A percentile compares a stretch with the other conserved stretches of the same genome.
Evolutionary conservation across 345 rosid genomes (phyloP).

Genomic region (Gynandropsis gynandra): DNA sequence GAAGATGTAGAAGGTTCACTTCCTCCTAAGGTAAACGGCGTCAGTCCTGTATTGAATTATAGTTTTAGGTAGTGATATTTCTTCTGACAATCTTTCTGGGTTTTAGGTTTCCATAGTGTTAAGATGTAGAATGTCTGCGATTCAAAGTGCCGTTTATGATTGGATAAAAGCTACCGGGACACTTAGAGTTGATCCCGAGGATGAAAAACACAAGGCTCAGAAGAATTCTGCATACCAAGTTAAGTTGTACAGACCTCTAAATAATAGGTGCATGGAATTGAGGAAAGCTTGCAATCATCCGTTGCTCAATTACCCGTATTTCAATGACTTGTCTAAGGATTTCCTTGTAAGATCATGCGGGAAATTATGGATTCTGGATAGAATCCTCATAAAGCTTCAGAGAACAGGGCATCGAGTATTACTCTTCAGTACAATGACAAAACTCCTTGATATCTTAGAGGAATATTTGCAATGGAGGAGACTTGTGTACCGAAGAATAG

Average conservation of each 20-base stretch:
- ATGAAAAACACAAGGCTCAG: slow-evolving; percentile 65
- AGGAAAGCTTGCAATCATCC: slow-evolving; percentile 97
- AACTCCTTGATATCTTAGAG: slow-evolving; percentile 94
- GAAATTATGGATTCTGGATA: slow-evolving; percentile 90
- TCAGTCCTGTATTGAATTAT: slow-evolving; percentile 10
- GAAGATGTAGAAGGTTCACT: slow-evolving; percentile 99
- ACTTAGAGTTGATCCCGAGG: slow-evolving; percentile 93
- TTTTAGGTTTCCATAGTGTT: slow-evolving; percentile 88
- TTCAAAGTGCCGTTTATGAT: slow-evolving; percentile 96
- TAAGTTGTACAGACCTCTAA: slow-evolving; percentile 61
- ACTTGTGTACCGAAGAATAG: slow-evolving; percentile 87
- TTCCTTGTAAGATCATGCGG: slow-evolving; percentile 95
- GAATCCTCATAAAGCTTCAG: slow-evolving; percentile 89
- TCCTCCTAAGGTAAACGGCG: slow-evolving; percentile 83
- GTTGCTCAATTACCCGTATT: slow-evolving; percentile 92
- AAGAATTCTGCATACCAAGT: slow-evolving; percentile 78
- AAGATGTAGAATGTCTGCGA: slow-evolving; percentile 93
- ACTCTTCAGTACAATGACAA: slow-evolving; percentile 99
- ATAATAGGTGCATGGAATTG: slow-evolving; percentile 99
- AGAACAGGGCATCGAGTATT: slow-evolving; percentile 93
- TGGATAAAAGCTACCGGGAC: slow-evolving; percentile 99
- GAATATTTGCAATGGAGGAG: slow-evolving; percentile 95
- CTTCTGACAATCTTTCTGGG: slow-evolving; percentile 28
- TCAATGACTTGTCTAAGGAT: slow-evolving; percentile 75
- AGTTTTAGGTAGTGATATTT: slow-evolving; percentile 14